Evolutionary conservation across 2,329 filamentous ascomycete species (phyloP).

Genomic region (Simplicillium sp.): DNA sequence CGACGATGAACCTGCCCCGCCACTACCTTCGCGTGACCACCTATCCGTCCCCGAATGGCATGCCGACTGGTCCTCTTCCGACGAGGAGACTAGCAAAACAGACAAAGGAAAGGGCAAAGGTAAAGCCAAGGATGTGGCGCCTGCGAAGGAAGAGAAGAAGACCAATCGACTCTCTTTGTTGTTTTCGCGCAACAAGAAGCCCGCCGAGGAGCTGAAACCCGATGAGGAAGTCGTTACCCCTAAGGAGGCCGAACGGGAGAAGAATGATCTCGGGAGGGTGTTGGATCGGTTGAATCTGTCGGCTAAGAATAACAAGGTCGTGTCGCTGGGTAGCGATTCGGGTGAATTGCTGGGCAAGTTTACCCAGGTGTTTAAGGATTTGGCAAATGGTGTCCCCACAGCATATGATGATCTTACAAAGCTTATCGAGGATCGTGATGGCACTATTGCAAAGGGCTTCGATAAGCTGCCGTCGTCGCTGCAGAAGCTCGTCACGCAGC

Average conservation of each 20-base stretch:
- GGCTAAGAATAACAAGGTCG: slow-evolving; percentile 75
- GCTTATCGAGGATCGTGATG: slow-evolving; percentile 52
- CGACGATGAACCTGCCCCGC: slow-evolving; percentile 35
- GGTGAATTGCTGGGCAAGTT: slow-evolving; percentile 75
- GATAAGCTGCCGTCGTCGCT: slow-evolving; percentile 67
- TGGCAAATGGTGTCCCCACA: slow-evolving; percentile 85
- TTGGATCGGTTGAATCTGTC: slow-evolving; percentile 79
- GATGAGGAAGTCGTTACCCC: slow-evolving; percentile 17
- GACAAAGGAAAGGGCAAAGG: slow-evolving; percentile 2
- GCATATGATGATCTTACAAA: slow-evolving; percentile 78
- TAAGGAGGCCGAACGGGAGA: slow-evolving; percentile 37
- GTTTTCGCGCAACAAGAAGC: slow-evolving; percentile 28
- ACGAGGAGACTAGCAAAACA: slow-evolving; percentile 14
- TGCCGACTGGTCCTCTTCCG: slow-evolving; percentile 17
- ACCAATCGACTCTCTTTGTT: slow-evolving; percentile 24
- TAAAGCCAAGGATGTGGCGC: slow-evolving; percentile 17
- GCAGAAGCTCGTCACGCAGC: slow-evolving; percentile 74
- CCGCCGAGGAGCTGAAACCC: slow-evolving; percentile 21
- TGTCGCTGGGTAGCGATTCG: slow-evolving; percentile 76
- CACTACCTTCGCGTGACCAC: slow-evolving; percentile 44
- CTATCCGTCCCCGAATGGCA: slow-evolving; percentile 41
- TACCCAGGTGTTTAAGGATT: slow-evolving; percentile 83
- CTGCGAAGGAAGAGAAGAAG: slow-evolving; percentile 19
- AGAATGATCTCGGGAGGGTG: slow-evolving; percentile 67
- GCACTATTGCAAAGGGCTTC: slow-evolving; percentile 48